A percentile compares a stretch with the other conserved stretches of the same genome.
phyloP scores from a whole-genome alignment of 2,329 filamentous ascomycete species.

The Epichloe amarillans region DNA sequence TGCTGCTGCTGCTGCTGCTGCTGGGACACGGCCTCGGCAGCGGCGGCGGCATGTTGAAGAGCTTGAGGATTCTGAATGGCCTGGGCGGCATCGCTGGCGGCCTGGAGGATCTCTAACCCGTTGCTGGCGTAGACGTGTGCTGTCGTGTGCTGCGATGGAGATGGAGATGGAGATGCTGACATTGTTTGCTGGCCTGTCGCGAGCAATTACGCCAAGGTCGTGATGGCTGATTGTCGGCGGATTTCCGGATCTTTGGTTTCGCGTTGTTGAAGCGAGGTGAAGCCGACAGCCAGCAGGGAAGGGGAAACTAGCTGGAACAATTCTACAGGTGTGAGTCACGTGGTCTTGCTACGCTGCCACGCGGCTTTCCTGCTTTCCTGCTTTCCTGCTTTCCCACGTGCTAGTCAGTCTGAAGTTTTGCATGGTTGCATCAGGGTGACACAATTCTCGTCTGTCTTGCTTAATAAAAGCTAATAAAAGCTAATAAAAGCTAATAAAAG shows the following conservation, averaged over 20 bases:
- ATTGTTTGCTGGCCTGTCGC: conserved; percentile 4
- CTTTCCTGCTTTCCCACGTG: too few relatives aligned
- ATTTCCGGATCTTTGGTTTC: conserved; percentile 24
- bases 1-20: not conserved
- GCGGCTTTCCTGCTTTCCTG: too few relatives aligned
- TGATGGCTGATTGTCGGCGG: conserved; percentile 31
- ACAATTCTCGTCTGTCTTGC: too few relatives aligned
- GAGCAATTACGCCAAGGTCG: conserved; percentile 8
- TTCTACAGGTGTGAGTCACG: not conserved
- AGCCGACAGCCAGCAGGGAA: conserved; percentile 14
- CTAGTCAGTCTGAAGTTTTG: too few relatives aligned
- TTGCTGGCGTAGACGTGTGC: conserved; percentile 33
- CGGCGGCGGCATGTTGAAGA: conserved; percentile 25
- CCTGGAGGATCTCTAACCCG: conserved; percentile 31
- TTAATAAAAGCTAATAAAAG: not conserved
- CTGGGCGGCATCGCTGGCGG: conserved; percentile 30
- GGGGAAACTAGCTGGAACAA: not conserved
- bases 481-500: not conserved
- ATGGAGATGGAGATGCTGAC: conserved; percentile 14
- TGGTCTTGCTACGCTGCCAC: not conserved
- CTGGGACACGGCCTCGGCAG: conserved; percentile 21
- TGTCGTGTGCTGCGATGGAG: conserved; percentile 12
- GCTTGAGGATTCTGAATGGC: conserved; percentile 25
- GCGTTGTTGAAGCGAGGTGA: conserved; percentile 26
- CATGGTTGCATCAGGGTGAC: too few relatives aligned